Conservation (phyloP, 2,329 filamentous ascomycete species). For the Fusarium albosuccineum region DNA sequence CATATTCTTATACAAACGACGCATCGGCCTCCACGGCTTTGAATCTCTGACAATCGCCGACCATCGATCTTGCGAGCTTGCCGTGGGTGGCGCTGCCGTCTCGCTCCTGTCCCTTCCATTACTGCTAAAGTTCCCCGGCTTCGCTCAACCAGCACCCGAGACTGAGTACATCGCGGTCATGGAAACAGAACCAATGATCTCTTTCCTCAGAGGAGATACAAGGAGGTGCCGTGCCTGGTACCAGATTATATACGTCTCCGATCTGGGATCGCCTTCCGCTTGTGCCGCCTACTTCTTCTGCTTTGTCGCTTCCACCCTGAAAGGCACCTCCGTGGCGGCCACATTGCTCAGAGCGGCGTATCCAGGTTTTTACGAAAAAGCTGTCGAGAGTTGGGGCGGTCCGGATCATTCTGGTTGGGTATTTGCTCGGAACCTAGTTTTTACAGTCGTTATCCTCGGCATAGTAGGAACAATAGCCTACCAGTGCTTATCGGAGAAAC, state of each 20-base stretch:
- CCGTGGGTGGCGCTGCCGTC: slow-evolving; percentile 12
- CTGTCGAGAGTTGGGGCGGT: not conserved
- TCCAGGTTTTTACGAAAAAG: not conserved
- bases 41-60: slow-evolving; percentile 19
- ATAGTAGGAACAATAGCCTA: not conserved
- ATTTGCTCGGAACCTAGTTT: not conserved
- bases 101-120: slow-evolving; percentile 15
- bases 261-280: not conserved
- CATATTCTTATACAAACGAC: slow-evolving; percentile 16
- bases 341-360: not conserved
- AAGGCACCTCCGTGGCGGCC: not conserved
- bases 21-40: not conserved
- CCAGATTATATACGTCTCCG: not conserved
- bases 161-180: not conserved
- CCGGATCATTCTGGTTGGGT: not conserved
- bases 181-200: not conserved
- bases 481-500: no score
- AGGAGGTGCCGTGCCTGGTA: not conserved
- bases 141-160: not conserved
- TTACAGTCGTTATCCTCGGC: not conserved
- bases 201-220: not conserved
- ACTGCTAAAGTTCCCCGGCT: slow-evolving; percentile 21
- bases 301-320: not conserved
- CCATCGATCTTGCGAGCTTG: slow-evolving; percentile 23
- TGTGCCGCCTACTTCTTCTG: not conserved